Evolutionary conservation across 1,284 basidiomycete species (phyloP), one percentile per base, ranked within the genome.

Genomic region (Apiotrichum veenhuisii): DNA sequence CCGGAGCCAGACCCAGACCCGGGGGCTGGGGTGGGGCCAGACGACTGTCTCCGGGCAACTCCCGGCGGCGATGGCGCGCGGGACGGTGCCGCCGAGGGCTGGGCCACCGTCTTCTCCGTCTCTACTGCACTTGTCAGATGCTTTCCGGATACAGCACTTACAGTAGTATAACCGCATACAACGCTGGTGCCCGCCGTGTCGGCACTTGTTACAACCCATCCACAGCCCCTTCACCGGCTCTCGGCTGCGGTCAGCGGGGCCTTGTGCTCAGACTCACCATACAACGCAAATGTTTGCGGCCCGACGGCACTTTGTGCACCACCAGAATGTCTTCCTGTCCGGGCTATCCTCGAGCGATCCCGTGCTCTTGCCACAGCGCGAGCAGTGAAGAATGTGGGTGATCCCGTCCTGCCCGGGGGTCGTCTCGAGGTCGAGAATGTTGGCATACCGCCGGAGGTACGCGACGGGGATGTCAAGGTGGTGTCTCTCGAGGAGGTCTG

Each of bases 111-210:
- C 46, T 50, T 44, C 36, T 27, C 57, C 37, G 57, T 53, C 26
- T 51, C 48, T 30, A 49, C 50, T 57, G n/a, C n/a, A n/a, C n/a
- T n/a, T n/a, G 27, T 37, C 42, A 8, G 14, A 40, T 23, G 48
- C n/a, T n/a, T n/a, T 56, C 42, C 51, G 49, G 26, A 33, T n/a
- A 20, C 2, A n/a, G 4, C 10, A 66, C 69, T 55, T 49, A 71
- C 71, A 44, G 50, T 69, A 69, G 52, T 72, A 73, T 18, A 60
- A 26, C 45, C 70, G 55, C 66, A 75, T 70, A 49, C 73, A 75
- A 2, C 52, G 53, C 50, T 67, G 62, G 57, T 75, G 73, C 14
- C 73, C 73, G 12, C 72, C 72, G 59, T 75, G 73, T 18, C 64
- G 57, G 50, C 73, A 75, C 43, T 63, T 61, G 42, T 61, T 55